Base-by-base conservation (phyloP, 768 basidiomycete species). In the Suillus luteus region DNA sequence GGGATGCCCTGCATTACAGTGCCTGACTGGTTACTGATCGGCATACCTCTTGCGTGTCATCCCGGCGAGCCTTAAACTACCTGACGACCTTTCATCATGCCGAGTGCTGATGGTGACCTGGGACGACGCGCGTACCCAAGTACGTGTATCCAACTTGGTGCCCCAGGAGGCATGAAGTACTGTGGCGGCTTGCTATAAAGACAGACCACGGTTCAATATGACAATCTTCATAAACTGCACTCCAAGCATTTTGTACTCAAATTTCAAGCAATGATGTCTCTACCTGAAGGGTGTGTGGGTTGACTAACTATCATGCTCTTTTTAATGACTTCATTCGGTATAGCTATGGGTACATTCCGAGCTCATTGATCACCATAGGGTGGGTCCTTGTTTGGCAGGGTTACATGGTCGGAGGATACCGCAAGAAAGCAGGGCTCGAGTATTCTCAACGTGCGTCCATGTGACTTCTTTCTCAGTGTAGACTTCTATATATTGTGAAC, bases 371-470 rank as follows among this genome's bases (percentile, higher is more conserved):
- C 8, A 84, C 86, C 5, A 80, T 86, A 3, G 73, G 79, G 17
- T 81, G 79, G 69, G 64, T 92, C 10, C 78, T 86, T 8, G 3
- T 75, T 0, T 85, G 80, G 73, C 90, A 92, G 71, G 71, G 69
- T 2, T 2, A 74, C 27, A 69, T 73, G n/a, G 83, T 83, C n/a
- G 68, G 68, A 11, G 55, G 44, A 11, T 80, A 82, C 31, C 84
- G 92, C 59, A 81, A 72, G 59, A 77, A 68, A 11, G 82, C 91
- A 35, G 79, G 81, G 7, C 82, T 93, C 62, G 69, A 76, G 14
- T 93, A 92, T 70, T 91, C 92, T 38, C 90, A 88, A 69, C 54
- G 91, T 89, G 67, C 65, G 83, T 74, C 38, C 41, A 27, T 17
- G 33, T 6, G 14, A 33, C 19, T 43, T 44, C 49, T n/a, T 12